Evolutionary conservation across 768 basidiomycete genomes (phyloP).

Genomic region (Tulasnella sp.): DNA sequence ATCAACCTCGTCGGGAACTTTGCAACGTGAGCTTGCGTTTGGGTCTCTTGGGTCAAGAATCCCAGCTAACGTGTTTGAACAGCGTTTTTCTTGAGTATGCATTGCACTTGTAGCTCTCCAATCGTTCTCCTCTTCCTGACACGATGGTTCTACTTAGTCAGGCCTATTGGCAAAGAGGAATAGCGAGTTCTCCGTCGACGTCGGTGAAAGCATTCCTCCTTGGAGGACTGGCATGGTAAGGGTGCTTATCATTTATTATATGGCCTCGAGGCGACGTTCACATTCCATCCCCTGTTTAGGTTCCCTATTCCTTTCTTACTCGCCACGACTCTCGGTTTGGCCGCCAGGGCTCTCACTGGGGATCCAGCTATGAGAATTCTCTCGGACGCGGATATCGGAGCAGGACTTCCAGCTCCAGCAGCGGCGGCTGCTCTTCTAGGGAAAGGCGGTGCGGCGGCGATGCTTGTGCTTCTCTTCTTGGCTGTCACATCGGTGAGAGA

Average conservation of each 20-base stretch:
- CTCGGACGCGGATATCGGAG: slow-evolving; percentile 58
- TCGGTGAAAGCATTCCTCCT: slow-evolving; percentile 86
- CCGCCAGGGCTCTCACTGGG: slow-evolving; percentile 69
- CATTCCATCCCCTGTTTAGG: background rate
- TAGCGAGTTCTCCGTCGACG: slow-evolving; percentile 73
- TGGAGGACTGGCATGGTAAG: slow-evolving; percentile 88
- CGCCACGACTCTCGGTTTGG: slow-evolving; percentile 77
- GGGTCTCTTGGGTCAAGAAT: background rate
- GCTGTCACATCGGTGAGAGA: slow-evolving; percentile 55
- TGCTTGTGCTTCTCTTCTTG: slow-evolving; percentile 75
- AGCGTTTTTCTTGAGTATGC: slow-evolving; percentile 8
- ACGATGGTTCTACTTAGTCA: slow-evolving; percentile 27
- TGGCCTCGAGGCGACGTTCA: background rate
- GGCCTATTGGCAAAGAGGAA: slow-evolving; percentile 87
- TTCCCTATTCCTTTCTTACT: slow-evolving; percentile 29
- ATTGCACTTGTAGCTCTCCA: background rate
- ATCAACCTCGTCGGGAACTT: slow-evolving; percentile 36
- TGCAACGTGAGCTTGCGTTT: slow-evolving; percentile 28
- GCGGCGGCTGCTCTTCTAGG: slow-evolving; percentile 77
- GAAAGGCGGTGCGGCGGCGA: slow-evolving; percentile 62
- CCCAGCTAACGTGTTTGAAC: too few relatives aligned
- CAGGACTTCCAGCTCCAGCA: slow-evolving; percentile 79
- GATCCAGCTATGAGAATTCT: slow-evolving; percentile 37
- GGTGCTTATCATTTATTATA: slow-evolving; percentile 51
- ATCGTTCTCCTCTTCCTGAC: background rate